Percentiles rank a stretch among this genome's conserved stretches.
Conservation (phyloP, 129 eudicot species). For the Pulicaria dysenterica region DNA sequence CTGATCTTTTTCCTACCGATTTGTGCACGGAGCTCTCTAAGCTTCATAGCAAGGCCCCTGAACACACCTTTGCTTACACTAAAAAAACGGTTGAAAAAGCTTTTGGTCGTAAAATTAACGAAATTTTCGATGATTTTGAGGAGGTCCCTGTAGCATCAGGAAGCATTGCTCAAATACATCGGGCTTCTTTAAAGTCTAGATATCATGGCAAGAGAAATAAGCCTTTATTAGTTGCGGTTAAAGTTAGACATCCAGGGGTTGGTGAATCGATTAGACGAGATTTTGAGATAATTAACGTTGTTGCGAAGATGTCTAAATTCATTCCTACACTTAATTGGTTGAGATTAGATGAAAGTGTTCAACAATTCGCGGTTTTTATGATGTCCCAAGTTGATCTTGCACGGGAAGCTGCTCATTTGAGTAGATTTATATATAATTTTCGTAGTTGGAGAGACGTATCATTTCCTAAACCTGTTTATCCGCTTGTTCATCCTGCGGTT, state of each 20-base stretch:
- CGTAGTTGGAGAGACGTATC: slow-evolving; percentile 92
- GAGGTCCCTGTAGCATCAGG: slow-evolving; percentile 89
- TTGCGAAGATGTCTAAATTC: slow-evolving; percentile 62
- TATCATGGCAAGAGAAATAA: slow-evolving; percentile 60
- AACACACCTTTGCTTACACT: slow-evolving; percentile 85
- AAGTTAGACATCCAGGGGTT: slow-evolving; percentile 93
- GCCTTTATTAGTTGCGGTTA: slow-evolving; percentile 85
- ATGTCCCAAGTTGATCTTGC: slow-evolving; percentile 99
- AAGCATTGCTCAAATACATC: slow-evolving; percentile 91
- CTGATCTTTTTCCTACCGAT: slow-evolving; percentile 81
- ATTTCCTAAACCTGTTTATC: slow-evolving; percentile 91
- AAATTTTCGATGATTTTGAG: slow-evolving; percentile 83
- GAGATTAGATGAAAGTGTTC: slow-evolving; percentile 91
- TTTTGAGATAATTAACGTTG: slow-evolving; percentile 74
- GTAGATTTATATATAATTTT: slow-evolving; percentile 84
- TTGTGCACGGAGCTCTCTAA: slow-evolving; percentile 75
- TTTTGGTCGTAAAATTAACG: slow-evolving; percentile 82
- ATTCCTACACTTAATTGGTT: slow-evolving; percentile 90
- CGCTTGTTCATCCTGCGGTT: slow-evolving; percentile 90
- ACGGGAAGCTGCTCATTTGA: slow-evolving; percentile 93
- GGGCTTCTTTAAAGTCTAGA: slow-evolving; percentile 67
- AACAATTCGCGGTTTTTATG: slow-evolving; percentile 94
- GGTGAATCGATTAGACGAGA: slow-evolving; percentile 81
- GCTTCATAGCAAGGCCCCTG: slow-evolving; percentile 90
- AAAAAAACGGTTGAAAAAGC: slow-evolving; percentile 73